Percentiles rank a stretch among this genome's conserved stretches.
phyloP scores from a whole-genome alignment of 2,329 filamentous ascomycete species.

The Fusarium cicatricum region DNA sequence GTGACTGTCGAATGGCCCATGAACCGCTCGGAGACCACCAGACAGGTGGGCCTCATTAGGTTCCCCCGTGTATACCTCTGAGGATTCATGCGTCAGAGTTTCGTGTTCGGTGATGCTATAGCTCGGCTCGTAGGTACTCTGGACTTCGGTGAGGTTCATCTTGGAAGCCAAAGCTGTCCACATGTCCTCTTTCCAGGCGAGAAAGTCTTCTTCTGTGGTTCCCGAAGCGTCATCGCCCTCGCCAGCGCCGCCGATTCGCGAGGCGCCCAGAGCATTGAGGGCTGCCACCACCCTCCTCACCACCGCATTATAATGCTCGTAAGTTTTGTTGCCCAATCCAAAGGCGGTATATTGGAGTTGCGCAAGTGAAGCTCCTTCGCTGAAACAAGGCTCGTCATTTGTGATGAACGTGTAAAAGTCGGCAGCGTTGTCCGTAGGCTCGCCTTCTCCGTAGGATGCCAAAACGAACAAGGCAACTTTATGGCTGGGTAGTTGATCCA shows the following conservation, averaged over 20 bases:
- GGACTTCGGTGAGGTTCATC: conserved; percentile 33
- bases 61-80: too few species aligned
- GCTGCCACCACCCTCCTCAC: conserved; percentile 41
- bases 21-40: too few species aligned
- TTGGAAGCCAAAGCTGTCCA: conserved; percentile 32
- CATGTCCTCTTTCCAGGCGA: conserved; percentile 47
- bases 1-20: too few species aligned
- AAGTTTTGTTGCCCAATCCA: conserved; percentile 51
- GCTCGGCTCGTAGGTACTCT: conserved; percentile 34
- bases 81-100: too few species aligned
- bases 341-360: conserved; percentile 48
- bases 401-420: conserved; percentile 44
- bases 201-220: conserved; percentile 48
- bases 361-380: conserved; percentile 16
- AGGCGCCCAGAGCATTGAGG: conserved; percentile 40
- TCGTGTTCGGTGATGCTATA: conserved; percentile 34
- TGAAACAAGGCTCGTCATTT: conserved; percentile 29
- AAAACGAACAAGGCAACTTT: conserved; percentile 49
- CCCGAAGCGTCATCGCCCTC: conserved; percentile 46
- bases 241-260: conserved; percentile 39
- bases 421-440: conserved; percentile 50
- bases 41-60: too few species aligned
- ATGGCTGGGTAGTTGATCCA: conserved; percentile 39
- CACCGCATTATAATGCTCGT: conserved; percentile 50
- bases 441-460: conserved; percentile 52